Conservation (phyloP, 208 protist genomes). For the Angomonas ambiguus region DNA sequence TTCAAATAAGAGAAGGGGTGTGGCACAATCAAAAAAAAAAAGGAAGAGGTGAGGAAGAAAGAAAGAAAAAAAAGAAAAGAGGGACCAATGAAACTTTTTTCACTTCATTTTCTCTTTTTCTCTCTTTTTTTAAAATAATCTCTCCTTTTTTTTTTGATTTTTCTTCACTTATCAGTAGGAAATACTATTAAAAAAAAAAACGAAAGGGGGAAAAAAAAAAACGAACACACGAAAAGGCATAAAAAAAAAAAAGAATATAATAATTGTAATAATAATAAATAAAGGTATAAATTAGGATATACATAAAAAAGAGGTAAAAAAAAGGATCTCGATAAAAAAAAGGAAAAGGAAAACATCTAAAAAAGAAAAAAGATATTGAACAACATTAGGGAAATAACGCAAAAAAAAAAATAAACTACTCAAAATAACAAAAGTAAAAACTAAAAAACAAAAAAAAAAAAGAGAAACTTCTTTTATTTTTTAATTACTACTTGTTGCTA, state of each 20-base stretch:
- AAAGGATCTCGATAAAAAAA: background rate
- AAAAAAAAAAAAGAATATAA: background rate
- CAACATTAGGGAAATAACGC: background rate
- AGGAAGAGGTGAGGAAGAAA: background rate
- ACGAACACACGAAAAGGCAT: background rate
- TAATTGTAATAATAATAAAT: background rate
- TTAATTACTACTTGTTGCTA: background rate
- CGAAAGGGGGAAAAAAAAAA: background rate
- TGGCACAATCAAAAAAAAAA: background rate
- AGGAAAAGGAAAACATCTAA: background rate
- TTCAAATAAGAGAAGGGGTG: no score
- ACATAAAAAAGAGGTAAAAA: background rate
- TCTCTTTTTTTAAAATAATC: background rate
- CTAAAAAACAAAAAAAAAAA: background rate
- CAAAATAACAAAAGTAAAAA: no score
- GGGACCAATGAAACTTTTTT: slow-evolving; percentile 3
- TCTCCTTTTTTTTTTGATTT: background rate
- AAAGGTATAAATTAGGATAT: background rate
- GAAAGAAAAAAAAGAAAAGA: slow-evolving; percentile 11
- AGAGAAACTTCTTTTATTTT: background rate
- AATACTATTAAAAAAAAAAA: slow-evolving; percentile 5
- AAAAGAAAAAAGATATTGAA: background rate
- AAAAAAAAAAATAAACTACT: no score
- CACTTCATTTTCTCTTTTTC: no score
- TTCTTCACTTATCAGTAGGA: slow-evolving; percentile 5